These are phyloP conservation scores for Linnemannia elongata DNA, from an alignment of 192 early-diverging fungal genomes.

Conservation along the genomic window DNA sequence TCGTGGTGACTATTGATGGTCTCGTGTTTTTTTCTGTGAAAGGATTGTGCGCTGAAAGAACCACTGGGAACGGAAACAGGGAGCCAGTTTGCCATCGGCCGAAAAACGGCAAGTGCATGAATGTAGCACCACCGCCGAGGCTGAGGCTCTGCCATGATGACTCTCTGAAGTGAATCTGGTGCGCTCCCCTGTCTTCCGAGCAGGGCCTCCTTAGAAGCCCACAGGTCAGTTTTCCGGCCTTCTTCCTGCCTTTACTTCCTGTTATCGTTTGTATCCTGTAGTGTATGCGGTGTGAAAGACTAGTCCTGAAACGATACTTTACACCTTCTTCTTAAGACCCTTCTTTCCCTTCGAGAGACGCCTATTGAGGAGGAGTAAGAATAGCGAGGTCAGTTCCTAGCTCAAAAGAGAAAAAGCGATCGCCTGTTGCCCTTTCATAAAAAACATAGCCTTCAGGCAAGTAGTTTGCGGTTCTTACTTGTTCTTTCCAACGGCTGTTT, in stretches of 20 bases:
- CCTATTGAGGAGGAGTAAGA: slow-evolving; percentile 62
- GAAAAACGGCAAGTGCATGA: neutral
- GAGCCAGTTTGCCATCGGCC: neutral
- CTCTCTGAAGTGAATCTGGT: neutral
- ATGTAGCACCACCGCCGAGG: neutral
- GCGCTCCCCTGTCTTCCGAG: neutral
- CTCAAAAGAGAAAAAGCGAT: neutral
- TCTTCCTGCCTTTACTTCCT: neutral
- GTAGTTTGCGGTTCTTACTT: slow-evolving; percentile 30
- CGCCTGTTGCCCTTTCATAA: neutral
- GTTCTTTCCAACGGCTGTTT: slow-evolving; percentile 59
- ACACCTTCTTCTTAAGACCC: slow-evolving; percentile 99
- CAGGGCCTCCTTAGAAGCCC: neutral
- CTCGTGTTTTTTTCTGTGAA: neutral
- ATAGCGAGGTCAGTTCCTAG: neutral
- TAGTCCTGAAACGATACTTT: slow-evolving; percentile 64
- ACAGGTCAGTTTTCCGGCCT: neutral
- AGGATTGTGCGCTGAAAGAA: neutral
- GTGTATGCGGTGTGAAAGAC: neutral
- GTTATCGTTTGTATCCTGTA: neutral
- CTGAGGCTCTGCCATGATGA: neutral
- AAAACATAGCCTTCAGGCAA: neutral
- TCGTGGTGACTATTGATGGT: neutral
- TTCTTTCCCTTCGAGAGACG: slow-evolving; percentile 99
- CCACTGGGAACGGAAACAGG: neutral